Evolutionary conservation across 2,329 filamentous ascomycete genomes (phyloP), one percentile per base, ranked within the genome.

Genomic region (Diplodia scrobiculata): DNA sequence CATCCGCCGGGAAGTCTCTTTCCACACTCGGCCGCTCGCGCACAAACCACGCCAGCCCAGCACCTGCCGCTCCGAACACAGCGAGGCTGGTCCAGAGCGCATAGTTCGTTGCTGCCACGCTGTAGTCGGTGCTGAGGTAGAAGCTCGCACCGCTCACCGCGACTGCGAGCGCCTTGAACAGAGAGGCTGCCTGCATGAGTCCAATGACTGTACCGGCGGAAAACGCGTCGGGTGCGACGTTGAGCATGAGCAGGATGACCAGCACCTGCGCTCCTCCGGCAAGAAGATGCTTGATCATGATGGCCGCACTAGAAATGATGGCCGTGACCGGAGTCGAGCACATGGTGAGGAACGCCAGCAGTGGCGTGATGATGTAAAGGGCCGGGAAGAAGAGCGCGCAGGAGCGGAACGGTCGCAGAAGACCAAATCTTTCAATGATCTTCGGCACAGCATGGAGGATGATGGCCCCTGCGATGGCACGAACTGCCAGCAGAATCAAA

Each of bases 91-190:
- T 77, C 81, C 80, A 83, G 1, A 82, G 74, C 2, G 77, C 76
- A n/a, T 78, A 75, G 65, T 82, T 82, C 48, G 80, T 79, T 3
- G 73, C 74, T 14, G 75, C 73, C n/a, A 82, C 74, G 41, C 78
- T 79, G 58, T 79, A 71, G 55, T 80, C 79, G 69, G 76, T 75
- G 70, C 78, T 79, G 50, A 82, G 72, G 67, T 78, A 81, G 70
- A 81, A 82, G 69, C 76, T 79, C 11, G 79, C 76, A 5, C 80
- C 80, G 27, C 75, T 78, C 21, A 80, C 77, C 1, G 79, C 79
- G 1, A 82, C 80, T 6, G 80, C 80, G 29, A 82, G 76, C 13
- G 79, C 80, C 65, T 79, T 80, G 73, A 82, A 81, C 5, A 82
- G 73, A 64, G 75, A 79, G 21, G 80, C 78, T 4, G 81, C 73